Percentiles rank a stretch among this genome's conserved stretches.
These are phyloP conservation scores for Marasmius fiardii DNA, from an alignment of 1,284 basidiomycete species.

Conservation along the genomic window DNA sequence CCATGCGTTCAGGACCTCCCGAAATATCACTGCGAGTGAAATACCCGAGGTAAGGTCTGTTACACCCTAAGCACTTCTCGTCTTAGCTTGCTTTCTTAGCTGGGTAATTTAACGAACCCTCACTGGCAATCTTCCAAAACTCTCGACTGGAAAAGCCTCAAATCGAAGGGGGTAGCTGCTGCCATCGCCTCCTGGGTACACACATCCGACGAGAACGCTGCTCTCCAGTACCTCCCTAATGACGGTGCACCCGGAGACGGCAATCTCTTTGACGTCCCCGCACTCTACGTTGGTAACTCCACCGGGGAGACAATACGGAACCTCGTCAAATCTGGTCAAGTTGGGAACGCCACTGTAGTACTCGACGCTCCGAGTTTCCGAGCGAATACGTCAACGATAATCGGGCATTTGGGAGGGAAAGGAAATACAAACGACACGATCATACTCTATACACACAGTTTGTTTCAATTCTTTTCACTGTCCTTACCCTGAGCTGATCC, in stretches of 20 bases:
- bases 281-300: constrained; percentile 25
- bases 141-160: constrained; percentile 21
- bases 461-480: not conserved
- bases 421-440: constrained; percentile 19
- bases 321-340: constrained; percentile 16
- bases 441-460: constrained; percentile 26
- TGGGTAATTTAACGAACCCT: constrained; percentile 26
- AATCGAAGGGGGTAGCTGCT: constrained; percentile 18
- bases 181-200: constrained; percentile 24
- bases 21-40: constrained; percentile 16
- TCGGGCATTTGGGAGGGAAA: constrained; percentile 22
- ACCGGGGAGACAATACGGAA: constrained; percentile 24
- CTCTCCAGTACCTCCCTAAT: constrained; percentile 27
- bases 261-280: constrained; percentile 21
- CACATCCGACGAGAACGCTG: constrained; percentile 26
- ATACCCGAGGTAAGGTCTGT: constrained; percentile 15
- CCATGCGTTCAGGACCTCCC: constrained; percentile 18
- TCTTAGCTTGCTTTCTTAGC: constrained; percentile 10
- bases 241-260: constrained; percentile 22
- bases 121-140: constrained; percentile 27
- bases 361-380: constrained; percentile 23
- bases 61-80: not conserved
- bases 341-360: constrained; percentile 23
- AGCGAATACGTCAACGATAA: constrained; percentile 20
- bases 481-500: not conserved